Conservation (phyloP, 345 rosid genomes). For the Erucastrum elatum region DNA sequence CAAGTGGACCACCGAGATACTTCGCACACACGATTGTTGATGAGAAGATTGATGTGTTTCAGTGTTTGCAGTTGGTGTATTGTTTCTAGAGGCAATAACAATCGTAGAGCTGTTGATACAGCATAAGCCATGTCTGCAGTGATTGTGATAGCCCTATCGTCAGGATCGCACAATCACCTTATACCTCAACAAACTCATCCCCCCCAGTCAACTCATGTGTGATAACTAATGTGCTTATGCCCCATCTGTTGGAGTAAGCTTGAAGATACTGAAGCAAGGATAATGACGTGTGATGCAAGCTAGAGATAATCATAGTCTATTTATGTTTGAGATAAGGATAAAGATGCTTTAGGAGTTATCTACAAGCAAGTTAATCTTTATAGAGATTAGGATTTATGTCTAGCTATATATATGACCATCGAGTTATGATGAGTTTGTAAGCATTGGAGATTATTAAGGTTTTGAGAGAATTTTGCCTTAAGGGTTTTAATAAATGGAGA, state of each 20-base stretch:
- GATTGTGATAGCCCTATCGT: conserved; percentile 49
- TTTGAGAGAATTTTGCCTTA: too few species aligned
- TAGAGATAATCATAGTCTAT: too few species aligned
- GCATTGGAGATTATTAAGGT: too few species aligned
- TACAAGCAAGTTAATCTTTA: too few species aligned
- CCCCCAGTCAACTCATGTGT: conserved; percentile 58
- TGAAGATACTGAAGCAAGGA: too few species aligned
- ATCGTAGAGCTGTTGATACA: not conserved
- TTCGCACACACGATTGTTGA: not conserved
- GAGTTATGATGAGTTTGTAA: too few species aligned
- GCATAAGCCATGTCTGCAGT: conserved; percentile 33
- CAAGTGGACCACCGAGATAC: not conserved
- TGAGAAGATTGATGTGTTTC: not conserved
- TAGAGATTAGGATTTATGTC: too few species aligned
- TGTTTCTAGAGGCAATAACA: not conserved
- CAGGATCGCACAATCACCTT: conserved; percentile 65
- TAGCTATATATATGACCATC: too few species aligned
- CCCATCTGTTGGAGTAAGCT: not conserved
- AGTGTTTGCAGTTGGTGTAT: not conserved
- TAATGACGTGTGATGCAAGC: too few species aligned
- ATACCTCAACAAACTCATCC: conserved; percentile 64
- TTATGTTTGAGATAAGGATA: too few species aligned
- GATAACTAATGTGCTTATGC: not conserved
- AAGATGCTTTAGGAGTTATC: too few species aligned
- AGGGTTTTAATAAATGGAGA: too few species aligned